Percentiles rank a stretch among this genome's conserved stretches.
Conservation (phyloP, 169 alveolate genomes). For the Fabrea salina region DNA sequence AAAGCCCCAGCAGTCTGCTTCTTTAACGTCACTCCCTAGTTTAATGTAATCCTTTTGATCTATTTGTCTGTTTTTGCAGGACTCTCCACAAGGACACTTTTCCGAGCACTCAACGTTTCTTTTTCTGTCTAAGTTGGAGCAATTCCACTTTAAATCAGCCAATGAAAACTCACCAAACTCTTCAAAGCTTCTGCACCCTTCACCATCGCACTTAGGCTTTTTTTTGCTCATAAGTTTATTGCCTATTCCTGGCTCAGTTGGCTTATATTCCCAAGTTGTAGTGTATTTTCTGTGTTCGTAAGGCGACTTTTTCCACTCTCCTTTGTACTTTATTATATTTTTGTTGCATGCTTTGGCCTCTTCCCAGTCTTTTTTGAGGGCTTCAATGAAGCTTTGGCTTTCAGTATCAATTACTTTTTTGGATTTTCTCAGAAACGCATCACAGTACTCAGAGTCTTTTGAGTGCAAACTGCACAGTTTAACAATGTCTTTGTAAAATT, state of each 20-base stretch:
- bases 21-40: constrained; percentile 67
- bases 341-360: not conserved
- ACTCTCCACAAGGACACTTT: constrained; percentile 53
- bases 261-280: constrained; percentile 48
- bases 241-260: constrained; percentile 50
- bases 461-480: too few relatives aligned
- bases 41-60: constrained; percentile 44
- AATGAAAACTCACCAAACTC: constrained; percentile 62
- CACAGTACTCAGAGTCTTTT: too few relatives aligned
- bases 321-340: constrained; percentile 14
- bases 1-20: constrained; percentile 82
- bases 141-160: constrained; percentile 57
- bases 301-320: constrained; percentile 42
- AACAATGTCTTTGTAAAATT: too few relatives aligned
- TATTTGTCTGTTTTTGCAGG: constrained; percentile 70
- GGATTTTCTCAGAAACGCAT: not conserved
- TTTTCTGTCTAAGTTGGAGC: constrained; percentile 59
- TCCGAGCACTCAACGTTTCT: constrained; percentile 77
- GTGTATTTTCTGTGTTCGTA: constrained; percentile 56
- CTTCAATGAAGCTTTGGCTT: not conserved
- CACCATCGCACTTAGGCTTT: constrained; percentile 62
- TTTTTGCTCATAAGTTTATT: constrained; percentile 50
- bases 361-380: too few relatives aligned
- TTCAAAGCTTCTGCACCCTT: constrained; percentile 54
- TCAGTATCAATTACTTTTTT: not conserved